Evolutionary conservation across 106 monocot species (phyloP), one percentile per base, ranked within the genome.

Genomic region (Dioscorea zingiberensis): DNA sequence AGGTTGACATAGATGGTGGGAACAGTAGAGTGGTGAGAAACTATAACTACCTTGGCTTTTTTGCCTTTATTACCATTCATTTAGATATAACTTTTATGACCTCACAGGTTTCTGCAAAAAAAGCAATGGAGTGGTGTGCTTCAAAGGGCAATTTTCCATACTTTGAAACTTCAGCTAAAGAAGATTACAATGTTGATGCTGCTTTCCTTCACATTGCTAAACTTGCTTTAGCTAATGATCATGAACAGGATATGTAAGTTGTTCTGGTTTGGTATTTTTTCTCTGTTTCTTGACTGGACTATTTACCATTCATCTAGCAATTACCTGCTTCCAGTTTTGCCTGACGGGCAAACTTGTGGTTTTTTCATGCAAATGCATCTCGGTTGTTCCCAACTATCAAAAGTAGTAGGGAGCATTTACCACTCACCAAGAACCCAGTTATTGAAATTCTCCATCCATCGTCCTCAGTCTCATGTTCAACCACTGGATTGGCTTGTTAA

Each of bases 81-180:
- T 55, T 54, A n/a, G n/a, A n/a, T n/a, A 47, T 44, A 69, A 3
- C 29, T 12, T 21, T 70, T 60, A n/a, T 47, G 6, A 2, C 47
- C 49, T 18, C 58, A n/a, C 65, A 87, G 87, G 77, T 87, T 56
- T 66, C 83, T 63, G 80, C 77, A 25, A 80, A 77, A 63, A 80
- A 74, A 64, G 87, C 87, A 49, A 75, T 62, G 44, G 83, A 83
- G 17, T 87, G 87, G 87, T 87, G 87, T 75, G 71, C 64, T 72
- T 68, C 80, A 26, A 80, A 66, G 67, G 83, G 83, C 21, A 75
- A 77, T 44, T 83, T 87, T 22, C 77, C 83, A 60, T 87, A 87
- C 48, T 87, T 77, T 80, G 87, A 87, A 78, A 87, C 87, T 55
- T 87, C 87, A 29, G 83, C 83, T 24, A 87, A 87, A 58, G 87